These are phyloP conservation scores for Amphibolis antarctica DNA, from an alignment of 106 monocot species.

Conservation along the genomic window DNA sequence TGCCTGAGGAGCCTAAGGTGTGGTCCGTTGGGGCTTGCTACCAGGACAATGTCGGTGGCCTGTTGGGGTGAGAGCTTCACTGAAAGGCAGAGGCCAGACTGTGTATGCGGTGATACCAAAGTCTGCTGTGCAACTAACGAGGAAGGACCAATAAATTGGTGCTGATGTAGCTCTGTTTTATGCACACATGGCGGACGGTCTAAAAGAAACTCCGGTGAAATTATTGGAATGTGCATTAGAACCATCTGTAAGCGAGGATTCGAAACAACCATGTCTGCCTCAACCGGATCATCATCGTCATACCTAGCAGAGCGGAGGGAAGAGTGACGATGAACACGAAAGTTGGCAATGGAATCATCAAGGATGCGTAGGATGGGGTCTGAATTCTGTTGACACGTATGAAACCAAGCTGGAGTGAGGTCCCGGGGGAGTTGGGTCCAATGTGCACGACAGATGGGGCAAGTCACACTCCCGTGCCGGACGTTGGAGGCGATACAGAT, in stretches of 20 bases:
- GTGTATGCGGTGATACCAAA: constrained; percentile 10
- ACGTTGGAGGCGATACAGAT: constrained; percentile 82
- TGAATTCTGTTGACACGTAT: not conserved
- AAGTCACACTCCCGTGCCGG: constrained; percentile 64
- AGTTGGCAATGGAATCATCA: constrained; percentile 75
- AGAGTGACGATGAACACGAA: constrained; percentile 67
- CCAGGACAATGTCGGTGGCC: constrained; percentile 55
- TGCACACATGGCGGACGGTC: constrained; percentile 3
- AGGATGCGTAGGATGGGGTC: constrained; percentile 86
- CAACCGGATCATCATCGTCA: constrained; percentile 77
- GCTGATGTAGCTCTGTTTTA: constrained; percentile 2
- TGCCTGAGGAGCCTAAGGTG: constrained; percentile 65
- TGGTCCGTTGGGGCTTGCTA: constrained; percentile 62
- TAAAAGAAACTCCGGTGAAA: not conserved
- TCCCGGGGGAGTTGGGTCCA: constrained; percentile 70
- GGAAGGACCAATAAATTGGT: constrained; percentile 13
- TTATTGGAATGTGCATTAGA: constrained; percentile 14
- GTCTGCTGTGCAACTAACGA: constrained; percentile 4
- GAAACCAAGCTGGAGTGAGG: constrained; percentile 20
- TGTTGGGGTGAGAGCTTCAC: constrained; percentile 41
- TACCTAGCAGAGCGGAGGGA: constrained; percentile 54
- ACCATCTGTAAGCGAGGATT: constrained; percentile 33
- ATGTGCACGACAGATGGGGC: constrained; percentile 80
- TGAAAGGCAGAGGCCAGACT: constrained; percentile 30
- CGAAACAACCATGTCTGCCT: constrained; percentile 6